phyloP scores from a whole-genome alignment of 768 basidiomycete species.

The Pleurotus djamor region DNA sequence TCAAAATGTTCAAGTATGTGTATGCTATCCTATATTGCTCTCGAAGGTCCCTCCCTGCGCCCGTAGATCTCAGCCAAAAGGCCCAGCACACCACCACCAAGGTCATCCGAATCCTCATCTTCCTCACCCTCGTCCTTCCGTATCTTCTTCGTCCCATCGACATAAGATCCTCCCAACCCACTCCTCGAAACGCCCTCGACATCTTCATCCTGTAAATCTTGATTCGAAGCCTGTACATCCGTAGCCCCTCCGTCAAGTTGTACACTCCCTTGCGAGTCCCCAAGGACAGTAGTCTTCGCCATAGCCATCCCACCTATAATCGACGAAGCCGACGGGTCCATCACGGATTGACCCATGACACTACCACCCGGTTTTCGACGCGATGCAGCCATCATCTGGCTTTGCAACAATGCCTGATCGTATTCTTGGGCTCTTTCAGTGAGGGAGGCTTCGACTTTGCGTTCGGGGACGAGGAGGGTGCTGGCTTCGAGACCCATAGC shows the following conservation, averaged over 20 bases:
- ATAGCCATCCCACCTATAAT: conserved; percentile 49
- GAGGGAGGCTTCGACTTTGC: conserved; percentile 31
- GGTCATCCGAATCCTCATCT: conserved; percentile 61
- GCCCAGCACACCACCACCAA: conserved; percentile 84
- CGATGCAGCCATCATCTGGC: conserved; percentile 50
- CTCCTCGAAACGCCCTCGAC: conserved; percentile 34
- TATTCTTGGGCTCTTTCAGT: conserved; percentile 68
- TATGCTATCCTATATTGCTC: conserved; percentile 32
- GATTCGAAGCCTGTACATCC: conserved; percentile 6
- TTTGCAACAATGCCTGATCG: conserved; percentile 72
- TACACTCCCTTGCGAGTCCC: conserved; percentile 71
- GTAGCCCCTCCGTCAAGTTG: background rate
- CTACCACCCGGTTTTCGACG: conserved; percentile 46
- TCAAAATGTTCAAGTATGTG: background rate
- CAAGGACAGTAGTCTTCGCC: conserved; percentile 72
- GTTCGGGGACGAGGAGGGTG: conserved; percentile 28
- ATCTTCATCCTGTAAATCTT: conserved; percentile 37
- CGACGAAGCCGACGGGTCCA: conserved; percentile 37
- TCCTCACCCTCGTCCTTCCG: conserved; percentile 47
- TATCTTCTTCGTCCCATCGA: conserved; percentile 34
- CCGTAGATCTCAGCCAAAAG: conserved; percentile 87
- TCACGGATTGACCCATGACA: conserved; percentile 35
- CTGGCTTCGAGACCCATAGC: conserved; percentile 14
- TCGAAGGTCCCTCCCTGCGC: conserved; percentile 48
- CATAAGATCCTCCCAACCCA: conserved; percentile 51